Evolutionary conservation across 2,329 filamentous ascomycete species (phyloP).

Genomic region (Rhinocladiella mackenziei): DNA sequence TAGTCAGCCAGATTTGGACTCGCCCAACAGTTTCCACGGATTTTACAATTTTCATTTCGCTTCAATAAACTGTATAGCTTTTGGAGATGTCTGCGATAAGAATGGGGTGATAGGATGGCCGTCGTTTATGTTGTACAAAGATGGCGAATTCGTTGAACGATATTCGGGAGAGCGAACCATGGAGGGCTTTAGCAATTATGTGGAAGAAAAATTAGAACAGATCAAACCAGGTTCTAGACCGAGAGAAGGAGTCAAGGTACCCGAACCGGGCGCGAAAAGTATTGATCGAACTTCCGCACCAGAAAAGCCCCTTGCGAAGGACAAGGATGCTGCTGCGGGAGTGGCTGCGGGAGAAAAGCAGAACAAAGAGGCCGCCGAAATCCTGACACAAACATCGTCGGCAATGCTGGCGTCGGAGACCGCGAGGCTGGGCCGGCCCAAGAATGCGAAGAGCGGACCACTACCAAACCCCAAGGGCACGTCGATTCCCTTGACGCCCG

Average conservation of each 20-base stretch:
- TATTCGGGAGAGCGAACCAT: conserved; percentile 67
- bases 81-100: conserved; percentile 69
- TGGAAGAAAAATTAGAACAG: conserved; percentile 73
- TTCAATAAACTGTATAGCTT: conserved; percentile 78
- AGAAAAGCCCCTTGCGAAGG: conserved; percentile 39
- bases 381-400: conserved; percentile 37
- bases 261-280: conserved; percentile 61
- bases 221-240: conserved; percentile 78
- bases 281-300: conserved; percentile 43
- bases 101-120: conserved; percentile 69
- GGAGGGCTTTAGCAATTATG: conserved; percentile 59
- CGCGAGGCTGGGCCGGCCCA: conserved; percentile 45
- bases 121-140: conserved; percentile 72
- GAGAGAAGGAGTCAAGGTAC: conserved; percentile 61
- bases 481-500: conserved; percentile 71
- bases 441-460: conserved; percentile 47
- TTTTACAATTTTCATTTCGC: conserved; percentile 90
- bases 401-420: conserved; percentile 26
- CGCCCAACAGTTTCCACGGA: conserved; percentile 65
- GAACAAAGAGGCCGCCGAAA: conserved; percentile 38
- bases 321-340: conserved; percentile 40
- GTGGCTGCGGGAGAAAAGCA: conserved; percentile 41
- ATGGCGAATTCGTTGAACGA: conserved; percentile 64
- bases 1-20: conserved; percentile 46
- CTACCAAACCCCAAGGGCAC: conserved; percentile 71